Percentiles rank a stretch among this genome's conserved stretches.
These are phyloP conservation scores for Globisporangium canariense DNA, from an alignment of 352 stramenopile species.

Conservation along the genomic window DNA sequence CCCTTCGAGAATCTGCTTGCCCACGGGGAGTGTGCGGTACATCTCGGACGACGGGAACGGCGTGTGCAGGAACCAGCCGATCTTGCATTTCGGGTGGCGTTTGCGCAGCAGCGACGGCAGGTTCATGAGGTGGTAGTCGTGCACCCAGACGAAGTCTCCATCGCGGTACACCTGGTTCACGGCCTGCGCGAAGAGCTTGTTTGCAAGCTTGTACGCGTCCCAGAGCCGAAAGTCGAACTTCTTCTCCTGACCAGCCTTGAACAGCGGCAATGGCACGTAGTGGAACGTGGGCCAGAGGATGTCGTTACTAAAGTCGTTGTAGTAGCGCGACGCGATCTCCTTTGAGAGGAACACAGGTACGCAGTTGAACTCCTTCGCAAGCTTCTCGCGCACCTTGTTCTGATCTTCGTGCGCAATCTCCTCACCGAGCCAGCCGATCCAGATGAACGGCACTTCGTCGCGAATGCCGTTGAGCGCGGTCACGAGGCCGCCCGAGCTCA, in stretches of 20 bases:
- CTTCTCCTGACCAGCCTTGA: constrained; percentile 85
- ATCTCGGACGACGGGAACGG: constrained; percentile 86
- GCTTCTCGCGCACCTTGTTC: constrained; percentile 72
- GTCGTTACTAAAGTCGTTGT: constrained; percentile 92
- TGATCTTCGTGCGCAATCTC: constrained; percentile 85
- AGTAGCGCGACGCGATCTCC: constrained; percentile 87
- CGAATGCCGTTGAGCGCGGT: constrained; percentile 87
- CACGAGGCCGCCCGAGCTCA: constrained; percentile 86
- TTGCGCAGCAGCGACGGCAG: constrained; percentile 79
- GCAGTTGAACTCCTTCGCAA: constrained; percentile 87
- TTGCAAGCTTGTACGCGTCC: constrained; percentile 85
- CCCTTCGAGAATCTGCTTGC: constrained; percentile 65
- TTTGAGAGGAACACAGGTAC: constrained; percentile 88
- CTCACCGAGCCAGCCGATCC: constrained; percentile 89
- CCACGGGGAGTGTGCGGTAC: constrained; percentile 79
- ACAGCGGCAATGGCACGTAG: constrained; percentile 87
- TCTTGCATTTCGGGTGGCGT: constrained; percentile 66
- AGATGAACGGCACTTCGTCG: constrained; percentile 88
- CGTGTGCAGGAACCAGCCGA: constrained; percentile 89
- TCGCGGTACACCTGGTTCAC: constrained; percentile 86
- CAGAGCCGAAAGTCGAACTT: constrained; percentile 90
- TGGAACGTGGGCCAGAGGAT: constrained; percentile 92
- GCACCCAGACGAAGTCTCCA: constrained; percentile 85
- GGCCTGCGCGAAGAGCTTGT: constrained; percentile 81
- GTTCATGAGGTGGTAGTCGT: constrained; percentile 91